These are phyloP conservation scores for Epichloe bromicola DNA, from an alignment of 2,329 filamentous ascomycete species.

Conservation along the genomic window DNA sequence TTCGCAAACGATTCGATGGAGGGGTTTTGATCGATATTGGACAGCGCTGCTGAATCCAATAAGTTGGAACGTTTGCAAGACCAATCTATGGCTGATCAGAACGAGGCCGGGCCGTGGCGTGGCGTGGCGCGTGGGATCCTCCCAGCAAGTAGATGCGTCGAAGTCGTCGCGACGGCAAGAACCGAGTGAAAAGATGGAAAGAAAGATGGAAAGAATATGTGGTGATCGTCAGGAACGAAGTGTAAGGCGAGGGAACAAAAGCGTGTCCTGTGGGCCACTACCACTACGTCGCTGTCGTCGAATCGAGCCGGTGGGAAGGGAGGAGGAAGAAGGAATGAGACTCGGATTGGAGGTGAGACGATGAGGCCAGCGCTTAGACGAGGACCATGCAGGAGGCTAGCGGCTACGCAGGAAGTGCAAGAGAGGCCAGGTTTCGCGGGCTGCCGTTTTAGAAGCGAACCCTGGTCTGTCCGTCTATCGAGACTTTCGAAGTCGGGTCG, in stretches of 20 bases:
- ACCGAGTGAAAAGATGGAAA: background rate
- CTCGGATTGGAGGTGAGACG: conserved; percentile 12
- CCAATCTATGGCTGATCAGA: conserved; percentile 9
- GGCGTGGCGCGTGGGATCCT: conserved; percentile 4
- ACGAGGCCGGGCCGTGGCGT: conserved; percentile 1
- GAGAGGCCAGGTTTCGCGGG: conserved; percentile 1
- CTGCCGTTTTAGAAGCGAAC: conserved; percentile 3
- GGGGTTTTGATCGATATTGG: conserved; percentile 15
- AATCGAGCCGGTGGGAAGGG: conserved; percentile 9
- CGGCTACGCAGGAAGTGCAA: conserved; percentile 1
- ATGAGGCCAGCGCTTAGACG: conserved; percentile 9
- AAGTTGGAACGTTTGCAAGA: conserved; percentile 9
- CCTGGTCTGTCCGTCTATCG: conserved; percentile 1
- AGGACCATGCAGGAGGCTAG: conserved; percentile 9
- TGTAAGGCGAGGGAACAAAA: conserved; percentile 2
- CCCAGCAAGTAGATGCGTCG: conserved; percentile 4
- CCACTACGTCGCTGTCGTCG: conserved; percentile 7
- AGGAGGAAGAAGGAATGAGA: conserved; percentile 14
- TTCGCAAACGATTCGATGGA: conserved; percentile 7
- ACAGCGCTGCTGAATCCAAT: conserved; percentile 42
- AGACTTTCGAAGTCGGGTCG: background rate
- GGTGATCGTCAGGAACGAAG: conserved; percentile 8
- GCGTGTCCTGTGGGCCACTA: conserved; percentile 6
- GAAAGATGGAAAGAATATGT: background rate
- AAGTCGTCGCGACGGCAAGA: conserved; percentile 1